Percentiles rank a stretch among this genome's conserved stretches.
Evolutionary conservation across 495 filamentous ascomycete genomes (phyloP).

Genomic region (Thermochaetoides thermophila): DNA sequence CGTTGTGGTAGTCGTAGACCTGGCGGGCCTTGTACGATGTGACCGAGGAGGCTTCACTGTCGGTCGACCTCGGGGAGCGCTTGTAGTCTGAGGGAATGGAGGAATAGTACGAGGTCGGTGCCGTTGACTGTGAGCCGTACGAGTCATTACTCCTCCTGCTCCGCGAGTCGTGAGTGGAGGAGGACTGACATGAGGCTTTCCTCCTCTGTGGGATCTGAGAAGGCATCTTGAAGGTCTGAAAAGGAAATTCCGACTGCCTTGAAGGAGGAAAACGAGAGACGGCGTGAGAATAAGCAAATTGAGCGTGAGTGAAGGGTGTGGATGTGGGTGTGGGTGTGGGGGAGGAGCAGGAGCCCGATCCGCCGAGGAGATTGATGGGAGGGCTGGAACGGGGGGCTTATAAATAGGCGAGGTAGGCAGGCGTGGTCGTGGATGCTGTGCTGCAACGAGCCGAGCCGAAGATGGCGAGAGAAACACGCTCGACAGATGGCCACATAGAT

Average conservation of each 20-base stretch:
- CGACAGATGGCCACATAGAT: too few species aligned
- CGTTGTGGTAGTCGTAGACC: slow-evolving; percentile 25
- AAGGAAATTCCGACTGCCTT: background rate
- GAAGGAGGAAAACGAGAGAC: background rate
- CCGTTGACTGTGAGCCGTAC: slow-evolving; percentile 51
- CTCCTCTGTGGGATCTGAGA: slow-evolving; percentile 9
- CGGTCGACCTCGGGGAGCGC: slow-evolving; percentile 19
- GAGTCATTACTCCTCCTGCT: slow-evolving; percentile 43
- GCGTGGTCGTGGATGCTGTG: too few species aligned
- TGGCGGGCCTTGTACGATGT: slow-evolving; percentile 16
- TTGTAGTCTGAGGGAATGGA: slow-evolving; percentile 38
- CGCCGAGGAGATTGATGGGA: too few species aligned
- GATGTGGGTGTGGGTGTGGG: too few species aligned
- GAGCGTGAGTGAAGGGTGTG: too few species aligned
- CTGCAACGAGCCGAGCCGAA: too few species aligned
- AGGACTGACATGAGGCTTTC: slow-evolving; percentile 25
- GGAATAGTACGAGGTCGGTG: slow-evolving; percentile 45
- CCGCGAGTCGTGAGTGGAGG: slow-evolving; percentile 43
- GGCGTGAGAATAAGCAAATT: too few species aligned
- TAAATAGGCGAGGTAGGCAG: too few species aligned
- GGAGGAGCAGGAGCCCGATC: too few species aligned
- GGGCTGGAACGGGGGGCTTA: too few species aligned
- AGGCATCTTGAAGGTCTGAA: slow-evolving; percentile 13
- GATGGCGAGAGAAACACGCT: too few species aligned
- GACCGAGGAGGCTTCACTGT: slow-evolving; percentile 12